Percentiles rank a stretch among this genome's conserved stretches.
These are phyloP conservation scores for Anastatica hierochuntica DNA, from an alignment of 345 rosid genomes.

Conservation along the genomic window DNA sequence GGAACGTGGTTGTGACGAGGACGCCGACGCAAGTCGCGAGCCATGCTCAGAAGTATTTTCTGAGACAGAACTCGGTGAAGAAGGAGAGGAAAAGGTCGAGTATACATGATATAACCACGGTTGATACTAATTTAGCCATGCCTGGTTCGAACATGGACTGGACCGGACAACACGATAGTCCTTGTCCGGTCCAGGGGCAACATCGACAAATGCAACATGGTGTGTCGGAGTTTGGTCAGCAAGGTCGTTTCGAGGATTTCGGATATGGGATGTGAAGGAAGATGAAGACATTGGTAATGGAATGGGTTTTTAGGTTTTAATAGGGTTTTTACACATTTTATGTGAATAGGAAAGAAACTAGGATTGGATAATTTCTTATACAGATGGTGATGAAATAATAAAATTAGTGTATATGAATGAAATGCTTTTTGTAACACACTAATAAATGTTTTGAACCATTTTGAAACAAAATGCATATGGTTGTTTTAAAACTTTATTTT, in stretches of 20 bases:
- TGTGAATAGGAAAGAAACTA: background rate
- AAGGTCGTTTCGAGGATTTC: conserved; percentile 16
- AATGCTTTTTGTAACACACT: conserved; percentile 6
- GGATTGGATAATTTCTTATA: background rate
- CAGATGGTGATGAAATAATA: background rate
- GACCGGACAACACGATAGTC: conserved; percentile 15
- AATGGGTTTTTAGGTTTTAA: background rate
- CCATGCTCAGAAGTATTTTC: conserved; percentile 89
- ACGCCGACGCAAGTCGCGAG: conserved; percentile 89
- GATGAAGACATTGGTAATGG: background rate
- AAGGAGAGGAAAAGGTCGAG: conserved; percentile 78
- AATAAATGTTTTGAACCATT: conserved; percentile 1
- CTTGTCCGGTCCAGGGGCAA: conserved; percentile 9
- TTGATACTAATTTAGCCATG: conserved; percentile 19
- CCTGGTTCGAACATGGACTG: conserved; percentile 19
- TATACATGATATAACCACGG: conserved; percentile 73
- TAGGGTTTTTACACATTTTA: background rate
- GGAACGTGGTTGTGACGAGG: conserved; percentile 71
- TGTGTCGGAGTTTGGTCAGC: conserved; percentile 15
- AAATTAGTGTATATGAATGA: background rate
- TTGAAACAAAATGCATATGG: background rate
- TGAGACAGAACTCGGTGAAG: conserved; percentile 52
- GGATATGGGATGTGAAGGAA: conserved; percentile 16
- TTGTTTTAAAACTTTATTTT: background rate
- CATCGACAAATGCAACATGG: conserved; percentile 5